Percentiles rank a stretch among this genome's conserved stretches.
phyloP scores from a whole-genome alignment of 352 stramenopile genomes.

The Pythium scleroteichum region DNA sequence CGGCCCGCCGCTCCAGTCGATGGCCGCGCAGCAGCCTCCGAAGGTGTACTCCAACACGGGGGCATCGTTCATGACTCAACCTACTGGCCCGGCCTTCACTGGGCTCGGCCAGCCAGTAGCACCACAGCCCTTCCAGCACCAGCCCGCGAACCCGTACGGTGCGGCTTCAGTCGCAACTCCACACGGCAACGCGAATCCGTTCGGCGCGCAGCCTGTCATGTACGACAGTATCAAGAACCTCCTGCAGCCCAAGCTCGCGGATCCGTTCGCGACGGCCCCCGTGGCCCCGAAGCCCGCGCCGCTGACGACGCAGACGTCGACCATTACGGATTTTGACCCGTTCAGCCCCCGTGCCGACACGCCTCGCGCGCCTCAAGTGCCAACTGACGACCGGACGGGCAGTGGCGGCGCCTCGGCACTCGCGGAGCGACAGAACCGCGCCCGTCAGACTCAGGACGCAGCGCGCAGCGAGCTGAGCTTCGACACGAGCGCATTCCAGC shows the following conservation, averaged over 20 bases:
- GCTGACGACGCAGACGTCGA: conserved; percentile 40
- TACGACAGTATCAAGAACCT: conserved; percentile 71
- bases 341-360: conserved; percentile 64
- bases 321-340: conserved; percentile 70
- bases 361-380: conserved; percentile 44
- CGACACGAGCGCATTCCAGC: conserved; percentile 50
- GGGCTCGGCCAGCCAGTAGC: conserved; percentile 36
- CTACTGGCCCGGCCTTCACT: conserved; percentile 42
- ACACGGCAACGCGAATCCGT: conserved; percentile 40
- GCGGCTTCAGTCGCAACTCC: neutral
- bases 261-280: conserved; percentile 46
- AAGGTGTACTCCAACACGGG: conserved; percentile 29
- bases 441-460: conserved; percentile 65
- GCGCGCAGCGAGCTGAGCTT: conserved; percentile 61
- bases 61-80: conserved; percentile 69
- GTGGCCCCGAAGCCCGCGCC: conserved; percentile 6
- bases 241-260: conserved; percentile 40
- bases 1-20: conserved; percentile 28
- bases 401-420: conserved; percentile 26
- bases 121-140: conserved; percentile 19
- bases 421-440: conserved; percentile 46
- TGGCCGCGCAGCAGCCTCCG: conserved; percentile 17
- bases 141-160: conserved; percentile 18
- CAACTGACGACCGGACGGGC: conserved; percentile 24
- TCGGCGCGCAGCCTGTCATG: conserved; percentile 47